Evolutionary conservation across 2,329 filamentous ascomycete genomes (phyloP), one percentile per base, ranked within the genome.

Genomic region (Fusarium goolgardi): DNA sequence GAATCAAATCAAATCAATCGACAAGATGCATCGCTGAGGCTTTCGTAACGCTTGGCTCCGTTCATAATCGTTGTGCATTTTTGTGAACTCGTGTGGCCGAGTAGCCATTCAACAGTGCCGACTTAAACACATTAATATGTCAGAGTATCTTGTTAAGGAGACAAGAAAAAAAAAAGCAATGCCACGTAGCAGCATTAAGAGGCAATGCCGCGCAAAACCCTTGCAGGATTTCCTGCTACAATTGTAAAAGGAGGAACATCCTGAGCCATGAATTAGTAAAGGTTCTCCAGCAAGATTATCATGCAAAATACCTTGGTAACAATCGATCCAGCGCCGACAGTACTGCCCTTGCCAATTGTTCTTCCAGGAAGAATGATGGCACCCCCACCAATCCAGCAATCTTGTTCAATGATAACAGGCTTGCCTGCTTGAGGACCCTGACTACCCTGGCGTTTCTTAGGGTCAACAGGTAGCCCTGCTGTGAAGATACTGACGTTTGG

Each of bases 401-500:
- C 93, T 67, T 96, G 91, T 67, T 93, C 92, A 65, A 98, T 95
- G 34, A 84, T 85, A 56, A 98, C 90, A 20, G 85, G 82, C 32
- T 88, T 87, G 16, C 92, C 94, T 59, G 89, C 79, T 74, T 92
- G 90, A 9, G 87, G 86, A 34, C 91, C 92, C 69, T 89, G 88
- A 46, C 88, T 90, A 9, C 93, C 94, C 72, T 91, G 88, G 23
- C 93, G 86, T 67, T 87, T 85, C 76, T 91, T 88, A 29, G 90
- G 88, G 75, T 96, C 93, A 16, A 90, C 88, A 41, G 89, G 88
- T 49, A 91, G 84, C 41, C 88, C 91, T 34, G 90, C 88, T 18
- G 91, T 94, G 75, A 93, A 92, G 70, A 98, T 91, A 67, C 89
- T 95, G 59, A 97, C 95, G 71, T 94, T 93, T 1, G 93, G 91